Evolutionary conservation across 2,329 filamentous ascomycete genomes (phyloP).

Genomic region (Elsinoe australis): DNA sequence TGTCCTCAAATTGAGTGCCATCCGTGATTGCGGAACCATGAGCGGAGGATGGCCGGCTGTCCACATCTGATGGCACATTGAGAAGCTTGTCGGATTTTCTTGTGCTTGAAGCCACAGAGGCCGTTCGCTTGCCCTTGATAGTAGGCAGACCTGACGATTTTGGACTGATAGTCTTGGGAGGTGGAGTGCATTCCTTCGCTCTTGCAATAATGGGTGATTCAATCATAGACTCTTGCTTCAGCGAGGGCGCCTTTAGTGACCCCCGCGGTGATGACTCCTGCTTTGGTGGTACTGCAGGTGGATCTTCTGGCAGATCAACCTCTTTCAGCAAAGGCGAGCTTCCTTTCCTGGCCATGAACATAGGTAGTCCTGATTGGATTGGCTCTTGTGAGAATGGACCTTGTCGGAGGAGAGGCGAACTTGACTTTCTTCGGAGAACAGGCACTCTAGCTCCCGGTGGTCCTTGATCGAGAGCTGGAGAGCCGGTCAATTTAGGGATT

Average conservation of each 20-base stretch:
- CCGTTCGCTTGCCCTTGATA: constrained; percentile 36
- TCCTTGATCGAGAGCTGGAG: background rate
- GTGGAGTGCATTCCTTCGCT: background rate
- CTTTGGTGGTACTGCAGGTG: background rate
- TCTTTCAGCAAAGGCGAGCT: constrained; percentile 7
- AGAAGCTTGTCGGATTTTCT: constrained; percentile 68
- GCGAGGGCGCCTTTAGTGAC: background rate
- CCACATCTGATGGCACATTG: constrained; percentile 71
- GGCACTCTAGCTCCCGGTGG: background rate
- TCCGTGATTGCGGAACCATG: constrained; percentile 89
- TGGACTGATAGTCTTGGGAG: background rate
- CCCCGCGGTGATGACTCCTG: background rate
- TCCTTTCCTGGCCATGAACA: background rate
- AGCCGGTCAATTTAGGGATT: background rate
- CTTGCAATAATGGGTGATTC: background rate
- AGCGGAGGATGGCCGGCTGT: constrained; percentile 84
- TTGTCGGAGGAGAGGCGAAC: constrained; percentile 8
- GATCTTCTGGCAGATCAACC: background rate
- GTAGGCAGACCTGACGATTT: background rate
- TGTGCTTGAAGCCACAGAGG: constrained; percentile 52
- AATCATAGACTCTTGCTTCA: background rate
- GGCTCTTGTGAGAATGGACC: background rate
- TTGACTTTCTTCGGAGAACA: constrained; percentile 8
- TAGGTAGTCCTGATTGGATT: background rate
- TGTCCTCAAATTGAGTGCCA: constrained; percentile 79